Conservation (phyloP, 257 asterid genomes). For the Lavandula angustifolia region DNA sequence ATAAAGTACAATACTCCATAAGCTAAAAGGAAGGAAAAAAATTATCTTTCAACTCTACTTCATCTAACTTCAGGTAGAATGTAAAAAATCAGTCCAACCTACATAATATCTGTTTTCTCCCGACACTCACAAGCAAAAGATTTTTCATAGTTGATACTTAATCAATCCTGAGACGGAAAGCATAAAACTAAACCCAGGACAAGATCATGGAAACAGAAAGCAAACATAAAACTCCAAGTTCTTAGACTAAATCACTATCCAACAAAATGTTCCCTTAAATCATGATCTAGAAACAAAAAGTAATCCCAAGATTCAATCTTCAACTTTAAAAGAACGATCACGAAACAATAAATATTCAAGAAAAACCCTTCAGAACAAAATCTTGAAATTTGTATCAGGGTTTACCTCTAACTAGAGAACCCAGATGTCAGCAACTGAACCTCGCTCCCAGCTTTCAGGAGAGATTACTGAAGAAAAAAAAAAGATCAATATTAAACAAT, state of each 20-base stretch:
- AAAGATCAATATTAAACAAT: conserved; percentile 12
- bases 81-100: conserved; percentile 7
- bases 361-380: background rate
- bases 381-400: background rate
- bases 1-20: background rate
- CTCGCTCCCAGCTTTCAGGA: conserved; percentile 38
- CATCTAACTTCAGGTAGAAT: conserved; percentile 13
- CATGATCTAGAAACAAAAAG: conserved; percentile 1
- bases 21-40: background rate
- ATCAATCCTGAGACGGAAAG: too few species aligned
- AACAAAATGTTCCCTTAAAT: background rate
- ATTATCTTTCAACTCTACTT: conserved; percentile 7
- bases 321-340: background rate
- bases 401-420: conserved; percentile 31
- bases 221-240: conserved; percentile 18
- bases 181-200: too few species aligned
- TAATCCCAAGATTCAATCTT: conserved; percentile 15
- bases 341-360: background rate
- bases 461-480: conserved; percentile 14
- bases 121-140: conserved; percentile 8
- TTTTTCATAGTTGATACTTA: too few species aligned
- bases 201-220: conserved; percentile 11
- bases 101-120: background rate
- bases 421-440: conserved; percentile 29
- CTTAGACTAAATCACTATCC: conserved; percentile 11